These are phyloP conservation scores for Globomyces pollinis-pini DNA, from an alignment of 192 early-diverging fungal species.

Conservation along the genomic window DNA sequence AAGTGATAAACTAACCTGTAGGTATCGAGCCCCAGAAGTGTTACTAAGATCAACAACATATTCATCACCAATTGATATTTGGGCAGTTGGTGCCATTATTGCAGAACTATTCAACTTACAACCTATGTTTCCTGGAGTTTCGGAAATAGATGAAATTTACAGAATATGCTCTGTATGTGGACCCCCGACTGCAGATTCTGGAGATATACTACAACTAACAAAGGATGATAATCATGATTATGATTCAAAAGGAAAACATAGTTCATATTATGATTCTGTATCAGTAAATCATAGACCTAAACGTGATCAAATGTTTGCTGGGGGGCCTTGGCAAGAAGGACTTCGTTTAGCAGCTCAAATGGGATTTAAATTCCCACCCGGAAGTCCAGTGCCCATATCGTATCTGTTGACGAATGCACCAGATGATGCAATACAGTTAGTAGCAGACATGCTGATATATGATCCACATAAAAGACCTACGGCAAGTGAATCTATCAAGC, in stretches of 20 bases:
- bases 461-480: conserved; percentile 71
- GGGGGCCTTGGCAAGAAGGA: conserved; percentile 45
- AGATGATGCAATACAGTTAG: conserved; percentile 44
- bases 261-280: neutral
- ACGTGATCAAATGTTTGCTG: conserved; percentile 23
- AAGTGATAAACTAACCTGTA: conserved; percentile 15
- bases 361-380: conserved; percentile 45
- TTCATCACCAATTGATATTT: conserved; percentile 89
- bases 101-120: conserved; percentile 81
- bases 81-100: conserved; percentile 89
- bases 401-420: conserved; percentile 55
- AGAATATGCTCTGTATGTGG: conserved; percentile 80
- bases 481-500: conserved; percentile 60
- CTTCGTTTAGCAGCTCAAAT: conserved; percentile 39
- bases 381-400: conserved; percentile 32
- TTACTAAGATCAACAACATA: conserved; percentile 74
- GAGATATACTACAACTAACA: neutral
- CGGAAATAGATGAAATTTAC: conserved; percentile 88
- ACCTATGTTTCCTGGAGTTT: conserved; percentile 88
- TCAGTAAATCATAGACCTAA: neutral
- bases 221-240: neutral
- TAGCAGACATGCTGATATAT: conserved; percentile 67
- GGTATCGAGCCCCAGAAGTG: conserved; percentile 95
- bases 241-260: neutral
- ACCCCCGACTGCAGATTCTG: conserved; percentile 39